Percentiles rank a stretch among this genome's conserved stretches.
phyloP scores from a whole-genome alignment of 345 rosid species.

The Citrus australasica region DNA sequence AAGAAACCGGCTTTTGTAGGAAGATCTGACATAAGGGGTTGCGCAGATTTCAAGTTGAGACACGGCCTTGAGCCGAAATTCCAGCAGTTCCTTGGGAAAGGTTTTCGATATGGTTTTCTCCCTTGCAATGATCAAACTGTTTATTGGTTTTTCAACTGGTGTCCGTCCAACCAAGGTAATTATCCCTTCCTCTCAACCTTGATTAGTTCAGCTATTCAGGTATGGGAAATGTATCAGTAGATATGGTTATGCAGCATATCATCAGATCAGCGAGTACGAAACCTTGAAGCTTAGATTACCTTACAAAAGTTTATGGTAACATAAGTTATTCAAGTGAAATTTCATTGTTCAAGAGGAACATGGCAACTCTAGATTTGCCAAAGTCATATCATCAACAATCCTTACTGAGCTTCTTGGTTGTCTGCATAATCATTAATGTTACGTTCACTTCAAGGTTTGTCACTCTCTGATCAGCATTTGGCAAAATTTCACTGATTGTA shows the following conservation, averaged over 20 bases:
- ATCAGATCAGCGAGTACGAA: too few relatives aligned
- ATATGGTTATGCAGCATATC: background rate
- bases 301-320: too few relatives aligned
- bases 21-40: slow-evolving; percentile 3
- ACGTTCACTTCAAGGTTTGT: too few relatives aligned
- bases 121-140: slow-evolving; percentile 9
- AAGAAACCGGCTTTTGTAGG: slow-evolving; percentile 31
- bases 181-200: background rate
- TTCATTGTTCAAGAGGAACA: too few relatives aligned
- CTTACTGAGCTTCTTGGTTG: too few relatives aligned
- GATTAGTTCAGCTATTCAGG: background rate
- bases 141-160: slow-evolving; percentile 34
- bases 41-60: background rate
- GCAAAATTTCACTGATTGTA: background rate
- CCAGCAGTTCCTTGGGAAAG: background rate
- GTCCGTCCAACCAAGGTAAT: slow-evolving; percentile 29
- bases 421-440: too few relatives aligned
- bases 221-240: background rate
- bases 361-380: too few relatives aligned
- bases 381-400: too few relatives aligned
- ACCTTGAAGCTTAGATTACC: too few relatives aligned
- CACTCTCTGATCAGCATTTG: background rate
- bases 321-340: too few relatives aligned
- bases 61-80: slow-evolving; percentile 3
- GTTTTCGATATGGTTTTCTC: background rate